These are phyloP conservation scores for Quercus bicolor DNA, from an alignment of 306 rosid species.

Conservation along the genomic window DNA sequence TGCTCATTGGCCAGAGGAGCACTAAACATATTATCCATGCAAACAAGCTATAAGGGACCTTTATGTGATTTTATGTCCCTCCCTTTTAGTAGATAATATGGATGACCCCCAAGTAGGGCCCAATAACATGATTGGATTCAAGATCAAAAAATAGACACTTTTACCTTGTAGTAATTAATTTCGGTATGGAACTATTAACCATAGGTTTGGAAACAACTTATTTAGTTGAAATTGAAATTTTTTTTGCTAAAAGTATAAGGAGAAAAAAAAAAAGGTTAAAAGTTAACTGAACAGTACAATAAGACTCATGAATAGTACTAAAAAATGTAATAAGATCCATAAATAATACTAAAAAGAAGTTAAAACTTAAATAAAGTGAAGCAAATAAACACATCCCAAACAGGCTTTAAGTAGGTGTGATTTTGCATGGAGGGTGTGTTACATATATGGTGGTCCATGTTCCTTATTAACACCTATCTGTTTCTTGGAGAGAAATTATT, in stretches of 20 bases:
- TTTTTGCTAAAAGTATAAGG: fast-evolving
- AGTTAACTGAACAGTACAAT: fast-evolving
- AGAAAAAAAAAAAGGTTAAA: no score
- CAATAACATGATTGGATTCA: not conserved
- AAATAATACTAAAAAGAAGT: fast-evolving
- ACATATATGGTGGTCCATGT: not conserved
- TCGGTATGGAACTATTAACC: no score
- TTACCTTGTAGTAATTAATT: no score
- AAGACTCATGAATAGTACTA: fast-evolving
- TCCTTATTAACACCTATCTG: not conserved
- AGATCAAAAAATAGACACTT: not conserved
- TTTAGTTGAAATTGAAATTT: no score
- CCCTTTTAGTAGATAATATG: not conserved
- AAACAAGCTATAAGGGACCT: not conserved
- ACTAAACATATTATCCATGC: not conserved
- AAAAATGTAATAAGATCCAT: fast-evolving
- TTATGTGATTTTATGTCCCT: not conserved
- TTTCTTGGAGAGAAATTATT: no score
- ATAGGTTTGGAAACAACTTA: no score
- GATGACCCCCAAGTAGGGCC: not conserved
- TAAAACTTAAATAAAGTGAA: no score
- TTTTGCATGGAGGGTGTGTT: no score
- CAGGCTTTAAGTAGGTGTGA: no score
- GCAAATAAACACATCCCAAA: no score
- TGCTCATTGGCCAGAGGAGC: not conserved